phyloP scores from a whole-genome alignment of 2,329 filamentous ascomycete species.

The Cordyceps pruinosa region DNA sequence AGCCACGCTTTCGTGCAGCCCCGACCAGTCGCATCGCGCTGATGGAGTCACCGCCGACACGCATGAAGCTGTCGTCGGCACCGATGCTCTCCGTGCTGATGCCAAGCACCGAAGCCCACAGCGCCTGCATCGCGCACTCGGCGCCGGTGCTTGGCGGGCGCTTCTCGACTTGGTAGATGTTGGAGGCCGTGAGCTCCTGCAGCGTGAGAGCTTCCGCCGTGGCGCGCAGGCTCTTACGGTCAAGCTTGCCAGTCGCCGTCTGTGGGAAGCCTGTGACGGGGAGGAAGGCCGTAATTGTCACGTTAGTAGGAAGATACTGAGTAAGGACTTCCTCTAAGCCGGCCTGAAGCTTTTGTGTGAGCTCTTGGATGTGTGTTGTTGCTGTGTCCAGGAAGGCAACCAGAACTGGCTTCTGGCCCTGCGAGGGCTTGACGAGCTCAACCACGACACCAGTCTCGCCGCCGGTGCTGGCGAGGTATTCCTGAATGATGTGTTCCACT shows the following conservation, averaged over 20 bases:
- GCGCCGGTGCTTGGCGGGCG: not conserved
- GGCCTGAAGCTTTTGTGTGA: not conserved
- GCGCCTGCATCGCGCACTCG: not conserved
- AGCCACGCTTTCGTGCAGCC: conserved; percentile 21
- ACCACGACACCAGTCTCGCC: not conserved
- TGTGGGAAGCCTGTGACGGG: conserved; percentile 15
- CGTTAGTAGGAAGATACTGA: conserved; percentile 12
- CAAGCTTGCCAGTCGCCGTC: conserved; percentile 15
- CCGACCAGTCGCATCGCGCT: conserved; percentile 30
- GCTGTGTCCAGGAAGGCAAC: not conserved
- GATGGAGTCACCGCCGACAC: conserved; percentile 33
- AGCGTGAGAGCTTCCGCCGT: not conserved
- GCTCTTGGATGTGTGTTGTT: not conserved
- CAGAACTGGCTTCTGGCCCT: not conserved
- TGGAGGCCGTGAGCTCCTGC: not conserved
- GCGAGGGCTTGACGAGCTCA: not conserved
- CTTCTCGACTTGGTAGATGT: not conserved
- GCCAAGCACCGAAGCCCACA: conserved; percentile 32
- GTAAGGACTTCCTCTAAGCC: conserved; percentile 22
- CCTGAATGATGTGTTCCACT: not conserved
- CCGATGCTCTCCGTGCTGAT: conserved; percentile 23
- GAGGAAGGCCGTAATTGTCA: conserved; percentile 16
- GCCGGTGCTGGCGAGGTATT: not conserved
- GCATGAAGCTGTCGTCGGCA: conserved; percentile 25
- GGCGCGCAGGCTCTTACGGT: conserved; percentile 12